Conservation (phyloP, 495 filamentous ascomycete species). For the Talaromyces borbonicus region DNA sequence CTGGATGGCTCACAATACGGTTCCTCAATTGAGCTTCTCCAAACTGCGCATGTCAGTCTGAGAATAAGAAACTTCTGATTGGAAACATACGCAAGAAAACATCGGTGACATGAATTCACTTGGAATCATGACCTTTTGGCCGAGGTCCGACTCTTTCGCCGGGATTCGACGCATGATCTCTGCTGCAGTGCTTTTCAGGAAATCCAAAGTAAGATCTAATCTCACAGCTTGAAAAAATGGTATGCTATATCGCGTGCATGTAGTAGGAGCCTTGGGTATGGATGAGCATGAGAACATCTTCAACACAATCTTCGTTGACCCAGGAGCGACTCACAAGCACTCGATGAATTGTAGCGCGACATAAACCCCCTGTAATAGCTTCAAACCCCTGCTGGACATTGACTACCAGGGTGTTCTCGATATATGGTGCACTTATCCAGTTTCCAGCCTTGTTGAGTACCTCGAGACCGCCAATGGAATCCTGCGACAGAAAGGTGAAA, state of each 20-base stretch:
- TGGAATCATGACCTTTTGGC: slow-evolving; percentile 30
- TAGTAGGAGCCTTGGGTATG: slow-evolving; percentile 22
- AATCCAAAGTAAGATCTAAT: slow-evolving; percentile 71
- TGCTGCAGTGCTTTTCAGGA: slow-evolving; percentile 25
- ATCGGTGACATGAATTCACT: slow-evolving; percentile 34
- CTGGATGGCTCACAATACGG: slow-evolving; percentile 77
- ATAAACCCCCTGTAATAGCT: slow-evolving; percentile 84
- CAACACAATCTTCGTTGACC: too few relatives aligned
- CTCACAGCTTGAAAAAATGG: slow-evolving; percentile 92
- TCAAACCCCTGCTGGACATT: slow-evolving; percentile 91
- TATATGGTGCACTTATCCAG: slow-evolving; percentile 58
- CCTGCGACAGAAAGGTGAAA: slow-evolving; percentile 78
- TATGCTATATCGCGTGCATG: slow-evolving; percentile 62
- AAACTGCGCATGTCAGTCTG: neutral
- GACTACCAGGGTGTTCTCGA: slow-evolving; percentile 57
- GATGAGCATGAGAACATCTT: too few relatives aligned
- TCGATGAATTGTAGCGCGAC: slow-evolving; percentile 77
- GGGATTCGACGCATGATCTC: slow-evolving; percentile 31
- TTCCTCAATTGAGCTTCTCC: slow-evolving; percentile 80
- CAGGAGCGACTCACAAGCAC: slow-evolving; percentile 38
- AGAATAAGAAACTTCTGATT: neutral
- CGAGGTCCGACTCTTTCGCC: slow-evolving; percentile 25
- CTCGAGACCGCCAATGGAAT: slow-evolving; percentile 66
- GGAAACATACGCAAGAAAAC: slow-evolving; percentile 28
- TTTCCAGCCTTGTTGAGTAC: slow-evolving; percentile 74